phyloP scores from a whole-genome alignment of 2,329 filamentous ascomycete genomes.

The Fusarium phyllophilum region DNA sequence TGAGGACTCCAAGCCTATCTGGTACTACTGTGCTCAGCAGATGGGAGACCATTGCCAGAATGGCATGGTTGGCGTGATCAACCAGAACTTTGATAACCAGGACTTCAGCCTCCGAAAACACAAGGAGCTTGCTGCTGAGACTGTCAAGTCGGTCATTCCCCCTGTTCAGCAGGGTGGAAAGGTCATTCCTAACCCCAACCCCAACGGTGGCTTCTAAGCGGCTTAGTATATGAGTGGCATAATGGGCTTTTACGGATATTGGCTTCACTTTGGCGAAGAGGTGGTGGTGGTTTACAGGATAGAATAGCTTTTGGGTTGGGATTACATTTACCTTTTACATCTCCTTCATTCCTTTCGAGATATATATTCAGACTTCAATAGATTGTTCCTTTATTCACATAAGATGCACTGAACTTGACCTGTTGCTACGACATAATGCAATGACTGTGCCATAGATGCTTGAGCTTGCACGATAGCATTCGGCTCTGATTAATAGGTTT shows the following conservation, averaged over 20 bases:
- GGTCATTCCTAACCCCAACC: conserved; percentile 56
- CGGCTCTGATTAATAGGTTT: too few relatives aligned
- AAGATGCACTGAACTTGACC: neutral
- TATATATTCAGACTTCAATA: conserved; percentile 1
- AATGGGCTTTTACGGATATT: neutral
- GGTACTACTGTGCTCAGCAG: conserved; percentile 58
- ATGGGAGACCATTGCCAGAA: conserved; percentile 57
- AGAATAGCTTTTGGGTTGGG: neutral
- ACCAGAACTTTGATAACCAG: conserved; percentile 55
- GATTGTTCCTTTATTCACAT: neutral
- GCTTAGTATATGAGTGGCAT: neutral
- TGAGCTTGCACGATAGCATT: neutral
- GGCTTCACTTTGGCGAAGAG: neutral
- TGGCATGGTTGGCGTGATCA: conserved; percentile 62
- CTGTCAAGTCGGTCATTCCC: conserved; percentile 47
- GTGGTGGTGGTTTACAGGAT: accelerated
- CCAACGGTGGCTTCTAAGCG: conserved; percentile 50
- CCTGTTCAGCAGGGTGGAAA: conserved; percentile 49
- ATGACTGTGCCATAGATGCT: accelerated
- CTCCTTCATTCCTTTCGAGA: conserved; percentile 12
- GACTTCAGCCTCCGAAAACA: conserved; percentile 52
- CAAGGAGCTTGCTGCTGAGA: conserved; percentile 49
- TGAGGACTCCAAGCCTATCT: conserved; percentile 53
- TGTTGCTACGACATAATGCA: too few relatives aligned
- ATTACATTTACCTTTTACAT: neutral